These are phyloP conservation scores for Gymnopilus dilepis DNA, from an alignment of 768 basidiomycete genomes.

Conservation along the genomic window DNA sequence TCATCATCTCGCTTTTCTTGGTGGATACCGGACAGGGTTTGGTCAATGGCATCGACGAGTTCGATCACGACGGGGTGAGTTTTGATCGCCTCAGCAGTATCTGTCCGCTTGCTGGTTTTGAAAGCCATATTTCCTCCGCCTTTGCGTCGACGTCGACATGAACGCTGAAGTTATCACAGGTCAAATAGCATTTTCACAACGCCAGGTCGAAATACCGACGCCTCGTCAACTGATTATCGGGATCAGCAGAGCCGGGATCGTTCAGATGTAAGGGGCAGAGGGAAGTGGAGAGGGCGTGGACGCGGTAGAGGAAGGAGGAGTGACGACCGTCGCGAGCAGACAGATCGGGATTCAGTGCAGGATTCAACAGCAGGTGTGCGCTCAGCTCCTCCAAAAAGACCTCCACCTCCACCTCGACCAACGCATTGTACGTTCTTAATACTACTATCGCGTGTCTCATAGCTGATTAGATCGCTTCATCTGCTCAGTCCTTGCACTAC, in stretches of 20 bases:
- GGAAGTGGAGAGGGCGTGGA: background rate
- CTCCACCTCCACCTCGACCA: conserved; percentile 24
- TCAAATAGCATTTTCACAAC: background rate
- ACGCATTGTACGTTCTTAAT: conserved; percentile 36
- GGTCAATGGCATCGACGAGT: background rate
- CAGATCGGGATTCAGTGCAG: background rate
- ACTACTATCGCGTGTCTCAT: background rate
- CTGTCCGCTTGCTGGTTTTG: background rate
- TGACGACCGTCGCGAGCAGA: background rate
- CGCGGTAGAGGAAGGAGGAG: background rate
- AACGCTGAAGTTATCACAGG: background rate
- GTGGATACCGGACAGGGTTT: background rate
- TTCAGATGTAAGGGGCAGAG: background rate
- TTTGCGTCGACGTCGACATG: background rate
- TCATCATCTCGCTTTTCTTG: background rate
- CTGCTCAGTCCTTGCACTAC: conserved; percentile 36
- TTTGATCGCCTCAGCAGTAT: background rate
- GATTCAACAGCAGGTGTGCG: background rate
- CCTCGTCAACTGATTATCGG: background rate
- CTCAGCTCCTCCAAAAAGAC: background rate
- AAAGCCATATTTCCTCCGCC: background rate
- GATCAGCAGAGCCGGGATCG: background rate
- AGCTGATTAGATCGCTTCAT: background rate
- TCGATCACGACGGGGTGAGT: background rate
- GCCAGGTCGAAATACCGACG: background rate